Evolutionary conservation across 768 basidiomycete species (phyloP), one percentile per base, ranked within the genome.

Genomic region (Mycena leptocephala): DNA sequence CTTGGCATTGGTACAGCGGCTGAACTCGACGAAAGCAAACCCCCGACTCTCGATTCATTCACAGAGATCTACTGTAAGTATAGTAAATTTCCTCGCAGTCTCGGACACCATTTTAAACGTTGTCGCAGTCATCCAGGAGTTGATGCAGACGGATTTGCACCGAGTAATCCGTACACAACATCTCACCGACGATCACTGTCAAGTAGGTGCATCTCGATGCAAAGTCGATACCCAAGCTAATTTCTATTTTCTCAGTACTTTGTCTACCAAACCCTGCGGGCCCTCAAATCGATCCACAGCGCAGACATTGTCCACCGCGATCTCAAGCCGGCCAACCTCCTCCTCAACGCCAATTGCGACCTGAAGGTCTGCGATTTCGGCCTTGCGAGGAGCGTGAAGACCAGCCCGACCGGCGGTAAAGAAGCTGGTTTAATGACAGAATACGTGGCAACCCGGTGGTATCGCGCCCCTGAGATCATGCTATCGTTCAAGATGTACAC

Each of bases 391-490:
- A 92, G 90, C 77, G 89, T 93, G 59, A 90, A 92, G 81, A 89
- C 89, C 48, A 90, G 89, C 65, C 84, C 89, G 11, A 82, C 88
- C 5, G 88, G 88, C 35, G 90, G 90, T 24, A 93, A 93, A 82
- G 93, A 94, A 79, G 87, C 88, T 28, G 93, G 93, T 3, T 82
- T 93, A 74, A 93, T 94, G 93, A 94, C 93, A 28, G 94, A 95
- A 86, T 96, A 96, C 80, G 96, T 98, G 67, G 96, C 96, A 2
- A 97, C 97, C 66, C 87, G 96, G 68, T 97, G 96, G 96, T 98
- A 97, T 83, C 92, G 96, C 61, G 96, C 97, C 0, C 96, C 96
- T 0, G 97, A 98, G 84, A 96, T 97, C 82, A 98, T 98, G 96
- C 88, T 97, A 65, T 95, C 94, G 4, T 97, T 97, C 91, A 96